Conservation (phyloP, 2,329 filamentous ascomycete genomes). For the Diaporthe citriasiana region DNA sequence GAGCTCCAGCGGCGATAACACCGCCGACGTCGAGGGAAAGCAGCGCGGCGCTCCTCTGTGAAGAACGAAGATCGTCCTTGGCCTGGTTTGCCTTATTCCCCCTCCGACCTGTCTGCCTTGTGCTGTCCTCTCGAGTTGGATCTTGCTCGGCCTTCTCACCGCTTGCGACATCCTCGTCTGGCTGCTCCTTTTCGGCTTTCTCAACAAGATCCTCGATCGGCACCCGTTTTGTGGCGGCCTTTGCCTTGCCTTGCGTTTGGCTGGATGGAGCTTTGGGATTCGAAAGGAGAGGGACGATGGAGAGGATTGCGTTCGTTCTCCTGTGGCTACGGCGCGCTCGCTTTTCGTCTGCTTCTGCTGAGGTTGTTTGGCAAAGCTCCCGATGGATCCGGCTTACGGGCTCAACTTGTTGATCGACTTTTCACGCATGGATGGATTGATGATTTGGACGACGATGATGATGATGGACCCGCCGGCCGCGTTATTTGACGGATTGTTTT, state of each 20-base stretch:
- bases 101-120: neutral
- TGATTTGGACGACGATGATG: conserved; percentile 9
- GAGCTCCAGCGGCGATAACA: neutral
- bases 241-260: neutral
- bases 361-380: neutral
- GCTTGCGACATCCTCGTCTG: neutral
- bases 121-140: neutral
- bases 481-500: neutral
- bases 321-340: neutral
- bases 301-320: neutral
- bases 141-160: neutral
- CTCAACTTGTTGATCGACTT: neutral
- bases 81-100: neutral
- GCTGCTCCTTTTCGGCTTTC: neutral
- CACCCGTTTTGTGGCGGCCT: neutral
- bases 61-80: neutral
- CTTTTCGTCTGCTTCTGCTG: neutral
- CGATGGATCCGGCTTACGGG: neutral
- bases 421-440: neutral
- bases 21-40: conserved; percentile 5
- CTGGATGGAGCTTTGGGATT: neutral
- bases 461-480: conserved; percentile 16
- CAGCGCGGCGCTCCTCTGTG: conserved; percentile 32
- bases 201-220: neutral
- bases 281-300: neutral